Base-by-base conservation (phyloP, 2,329 filamentous ascomycete species). In the Aschersonia sp. region DNA sequence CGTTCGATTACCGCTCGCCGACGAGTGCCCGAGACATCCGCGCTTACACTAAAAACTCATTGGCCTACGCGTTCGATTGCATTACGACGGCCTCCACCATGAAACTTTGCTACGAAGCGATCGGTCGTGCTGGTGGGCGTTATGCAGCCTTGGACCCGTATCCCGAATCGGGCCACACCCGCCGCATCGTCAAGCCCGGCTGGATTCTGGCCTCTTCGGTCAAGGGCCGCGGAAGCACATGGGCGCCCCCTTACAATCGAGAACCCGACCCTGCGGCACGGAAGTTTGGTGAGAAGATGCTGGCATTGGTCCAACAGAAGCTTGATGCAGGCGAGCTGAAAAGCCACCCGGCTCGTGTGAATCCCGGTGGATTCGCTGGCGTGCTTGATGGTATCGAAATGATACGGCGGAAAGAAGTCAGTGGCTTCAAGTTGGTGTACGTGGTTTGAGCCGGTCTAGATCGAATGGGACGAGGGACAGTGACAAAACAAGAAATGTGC, bases 21-120 rank as follows among this genome's bases (percentile, higher is more conserved):
- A 52, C 49, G 6, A 53, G 47, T 40, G 50, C n/a, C 10, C 52
- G 50, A 1, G 58, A 65, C 7, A 67, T 73, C 46, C 54, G 57
- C 1, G 50, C 46, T 3, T 63, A 65, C 51, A 72, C 69, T 1
- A 50, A 55, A 1, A 64, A 68, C 55, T 49, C 44, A 2, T 60
- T 73, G 2, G 48, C 48, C 0, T 63, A 64, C 45, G 63, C 56
- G 1, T 49, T 73, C 0, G 69, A 72, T 54, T 64, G 59, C 31
- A 42, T 42, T n/a, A 42, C 40, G 10, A 28, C 9, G 10, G 10
- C 20, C 6, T 12, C 10, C 12, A 50, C 50, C n/a, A 54, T 54
- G 51, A 7, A 38, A 5, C 47, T 51, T 30, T 55, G 53, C 45
- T 54, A 54, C 44, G 47, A 51, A 29, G 51, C 52, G 6, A 35